Evolutionary conservation across 2,329 filamentous ascomycete genomes (phyloP), one percentile per base, ranked within the genome.

Genomic region (Fusarium coffeatum): DNA sequence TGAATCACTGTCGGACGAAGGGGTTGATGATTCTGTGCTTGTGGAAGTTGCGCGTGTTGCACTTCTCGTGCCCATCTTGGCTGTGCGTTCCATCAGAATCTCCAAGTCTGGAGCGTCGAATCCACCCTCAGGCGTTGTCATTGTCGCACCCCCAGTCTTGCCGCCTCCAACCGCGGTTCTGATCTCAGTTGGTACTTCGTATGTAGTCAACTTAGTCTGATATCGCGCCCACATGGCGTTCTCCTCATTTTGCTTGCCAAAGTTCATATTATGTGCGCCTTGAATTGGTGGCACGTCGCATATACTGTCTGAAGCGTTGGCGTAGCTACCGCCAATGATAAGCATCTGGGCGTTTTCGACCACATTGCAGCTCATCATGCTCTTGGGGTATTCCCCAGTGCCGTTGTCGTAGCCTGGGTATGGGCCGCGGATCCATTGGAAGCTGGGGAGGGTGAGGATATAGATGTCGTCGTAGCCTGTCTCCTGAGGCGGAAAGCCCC

Each of bases 311-410:
- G 59, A 30, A 1, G 45, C 45, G 18, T 60, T 62, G 2, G 43
- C 47, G 11, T 60, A 62, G 8, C 45, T 45, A 6, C 55, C 55
- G 1, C 59, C 55, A 5, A 59, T 60, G 3, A 62, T 30, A 8
- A 60, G 55, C 45, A 62, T 62, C 20, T 62, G 37, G 0, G 55
- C 25, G 8, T 62, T 23, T 6, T 51, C 55, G 8, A 62, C 8
- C 2, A 62, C 45, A 16, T 62, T 60, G 28, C 55, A 62, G 16
- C 59, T 62, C 45, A 62, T 62, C 55, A 62, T 60, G 3, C 59
- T 62, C 37, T 62, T 62, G 5, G 45, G 45, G 2, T 18, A 59
- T 0, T 37, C 5, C 32, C 59, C 55, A 1, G 45, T 59, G 0
- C 59, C 55, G 5, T 59, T 59, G 4, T 20, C 10, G 11, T 61